Evolutionary conservation across 2,329 filamentous ascomycete species (phyloP).

Genomic region (Tolypocladium cylindrosporum): DNA sequence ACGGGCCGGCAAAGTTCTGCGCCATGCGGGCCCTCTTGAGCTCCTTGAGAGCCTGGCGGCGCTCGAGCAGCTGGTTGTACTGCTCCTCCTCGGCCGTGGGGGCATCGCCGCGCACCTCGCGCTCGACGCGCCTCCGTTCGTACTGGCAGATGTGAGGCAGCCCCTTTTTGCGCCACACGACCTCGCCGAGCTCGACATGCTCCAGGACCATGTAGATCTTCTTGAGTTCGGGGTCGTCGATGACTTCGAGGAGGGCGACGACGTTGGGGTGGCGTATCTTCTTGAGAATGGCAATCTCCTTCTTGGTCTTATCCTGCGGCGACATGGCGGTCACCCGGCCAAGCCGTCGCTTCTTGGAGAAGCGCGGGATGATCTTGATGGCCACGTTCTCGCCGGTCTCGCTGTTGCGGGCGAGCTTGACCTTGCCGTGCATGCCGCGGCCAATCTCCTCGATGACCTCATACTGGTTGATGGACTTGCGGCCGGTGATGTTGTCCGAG

Average conservation of each 20-base stretch:
- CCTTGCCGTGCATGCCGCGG: constrained; percentile 92
- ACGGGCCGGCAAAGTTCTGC: constrained; percentile 37
- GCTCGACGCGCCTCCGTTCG: constrained; percentile 72
- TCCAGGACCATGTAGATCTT: constrained; percentile 98
- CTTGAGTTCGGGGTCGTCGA: constrained; percentile 89
- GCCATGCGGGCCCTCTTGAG: constrained; percentile 46
- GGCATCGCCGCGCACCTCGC: constrained; percentile 53
- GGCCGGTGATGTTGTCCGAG: constrained; percentile 76
- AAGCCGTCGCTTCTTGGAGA: constrained; percentile 86
- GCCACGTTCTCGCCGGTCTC: constrained; percentile 71
- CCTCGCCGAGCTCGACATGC: constrained; percentile 87
- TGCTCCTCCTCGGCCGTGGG: constrained; percentile 50
- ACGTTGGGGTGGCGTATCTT: constrained; percentile 98
- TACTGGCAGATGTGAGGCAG: constrained; percentile 72
- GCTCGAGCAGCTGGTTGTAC: constrained; percentile 48
- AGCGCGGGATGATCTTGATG: constrained; percentile 97
- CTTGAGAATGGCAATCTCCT: constrained; percentile 95
- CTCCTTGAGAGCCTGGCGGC: constrained; percentile 47
- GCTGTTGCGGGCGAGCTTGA: constrained; percentile 83
- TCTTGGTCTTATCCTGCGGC: constrained; percentile 73
- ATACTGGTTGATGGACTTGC: constrained; percentile 96
- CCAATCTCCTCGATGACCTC: constrained; percentile 95
- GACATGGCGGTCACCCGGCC: constrained; percentile 63
- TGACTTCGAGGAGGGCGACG: constrained; percentile 89
- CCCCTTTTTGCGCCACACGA: constrained; percentile 87